phyloP scores from a whole-genome alignment of 176 grass and related monocot genomes.

The Eragrostis curvula region DNA sequence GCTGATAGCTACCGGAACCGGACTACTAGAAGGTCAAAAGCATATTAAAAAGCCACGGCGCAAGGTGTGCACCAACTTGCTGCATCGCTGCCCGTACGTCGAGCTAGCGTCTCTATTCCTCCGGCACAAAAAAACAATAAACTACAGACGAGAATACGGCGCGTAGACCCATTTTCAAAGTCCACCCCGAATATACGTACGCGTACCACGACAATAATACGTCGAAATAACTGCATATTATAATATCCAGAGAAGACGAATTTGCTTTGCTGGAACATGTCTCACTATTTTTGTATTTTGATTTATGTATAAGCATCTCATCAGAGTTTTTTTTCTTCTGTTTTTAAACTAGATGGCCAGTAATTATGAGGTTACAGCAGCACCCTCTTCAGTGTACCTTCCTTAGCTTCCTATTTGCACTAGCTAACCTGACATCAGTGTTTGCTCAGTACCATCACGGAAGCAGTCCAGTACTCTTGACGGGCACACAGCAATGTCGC shows the following conservation, averaged over 20 bases:
- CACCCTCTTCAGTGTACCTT: background rate
- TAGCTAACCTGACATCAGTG: slow-evolving; percentile 1
- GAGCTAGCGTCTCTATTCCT: slow-evolving; percentile 1
- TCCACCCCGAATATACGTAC: slow-evolving; percentile 28
- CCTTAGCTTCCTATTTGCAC: background rate
- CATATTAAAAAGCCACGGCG: slow-evolving; percentile 45
- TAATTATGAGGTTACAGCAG: background rate
- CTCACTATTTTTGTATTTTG: background rate
- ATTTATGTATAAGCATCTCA: too few species aligned
- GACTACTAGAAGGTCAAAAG: slow-evolving; percentile 61
- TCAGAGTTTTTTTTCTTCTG: too few species aligned
- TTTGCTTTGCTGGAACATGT: background rate
- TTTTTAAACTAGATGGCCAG: background rate
- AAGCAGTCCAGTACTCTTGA: background rate
- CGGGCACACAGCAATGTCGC: background rate
- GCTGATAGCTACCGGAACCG: slow-evolving; percentile 44
- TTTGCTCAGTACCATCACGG: background rate
- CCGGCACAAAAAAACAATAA: slow-evolving; percentile 8
- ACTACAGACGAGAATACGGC: slow-evolving; percentile 16
- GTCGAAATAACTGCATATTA: background rate
- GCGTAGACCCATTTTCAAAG: slow-evolving; percentile 50
- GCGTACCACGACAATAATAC: background rate
- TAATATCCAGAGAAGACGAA: background rate
- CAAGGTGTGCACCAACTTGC: slow-evolving; percentile 50
- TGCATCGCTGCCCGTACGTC: background rate